A percentile compares a stretch with the other conserved stretches of the same genome.
phyloP scores from a whole-genome alignment of 345 rosid species.

The Eucalyptus erythrocorys region DNA sequence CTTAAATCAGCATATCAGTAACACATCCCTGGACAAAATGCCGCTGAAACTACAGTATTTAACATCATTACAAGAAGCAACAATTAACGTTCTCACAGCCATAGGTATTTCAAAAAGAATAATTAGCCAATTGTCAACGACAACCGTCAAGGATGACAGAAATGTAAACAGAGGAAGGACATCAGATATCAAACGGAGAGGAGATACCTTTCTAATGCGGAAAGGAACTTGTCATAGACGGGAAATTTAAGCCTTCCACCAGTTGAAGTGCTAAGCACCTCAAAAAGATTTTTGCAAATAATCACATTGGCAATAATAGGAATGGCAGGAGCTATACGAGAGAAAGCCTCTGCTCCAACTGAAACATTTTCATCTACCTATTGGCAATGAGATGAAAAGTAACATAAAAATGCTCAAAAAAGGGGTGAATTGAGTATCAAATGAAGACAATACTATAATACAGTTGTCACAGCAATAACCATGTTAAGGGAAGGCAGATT shows the following conservation, averaged over 20 bases:
- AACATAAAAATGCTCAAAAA: neutral
- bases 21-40: neutral
- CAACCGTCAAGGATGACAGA: neutral
- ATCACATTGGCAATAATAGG: conserved; percentile 79
- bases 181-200: neutral
- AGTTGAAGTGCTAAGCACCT: conserved; percentile 50
- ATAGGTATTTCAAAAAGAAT: neutral
- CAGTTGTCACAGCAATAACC: neutral
- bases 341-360: conserved; percentile 73
- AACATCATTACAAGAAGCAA: neutral
- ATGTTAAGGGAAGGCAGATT: conserved; percentile 48
- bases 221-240: conserved; percentile 64
- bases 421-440: neutral
- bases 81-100: neutral
- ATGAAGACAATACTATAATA: neutral
- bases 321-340: conserved; percentile 79
- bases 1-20: neutral
- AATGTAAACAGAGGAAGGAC: neutral
- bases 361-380: conserved; percentile 66
- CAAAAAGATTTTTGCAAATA: conserved; percentile 73
- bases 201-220: conserved; percentile 60
- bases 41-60: neutral
- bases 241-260: conserved; percentile 59
- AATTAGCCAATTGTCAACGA: neutral
- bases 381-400: neutral